Percentiles rank a stretch among this genome's conserved stretches.
Evolutionary conservation across 2,329 filamentous ascomycete genomes (phyloP).

Genomic region (Coniella lustricola): DNA sequence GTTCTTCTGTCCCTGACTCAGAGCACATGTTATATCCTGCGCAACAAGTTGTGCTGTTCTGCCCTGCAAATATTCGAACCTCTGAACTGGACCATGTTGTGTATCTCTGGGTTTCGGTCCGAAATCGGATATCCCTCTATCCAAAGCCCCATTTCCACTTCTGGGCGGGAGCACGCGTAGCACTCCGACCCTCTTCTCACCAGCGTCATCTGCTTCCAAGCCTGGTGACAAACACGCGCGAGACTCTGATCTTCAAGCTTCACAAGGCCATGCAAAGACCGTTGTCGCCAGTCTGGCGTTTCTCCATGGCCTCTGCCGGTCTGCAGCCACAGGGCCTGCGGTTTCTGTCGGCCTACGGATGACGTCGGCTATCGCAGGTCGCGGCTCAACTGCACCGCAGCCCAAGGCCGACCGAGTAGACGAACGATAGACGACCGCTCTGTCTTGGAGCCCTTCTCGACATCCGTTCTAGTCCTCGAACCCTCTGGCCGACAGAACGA

Average conservation of each 20-base stretch:
- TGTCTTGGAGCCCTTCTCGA: too few relatives aligned
- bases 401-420: background rate
- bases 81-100: background rate
- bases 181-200: background rate
- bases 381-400: slow-evolving; percentile 1
- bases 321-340: slow-evolving; percentile 1
- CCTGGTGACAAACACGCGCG: too few relatives aligned
- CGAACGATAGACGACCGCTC: background rate
- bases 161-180: too few relatives aligned
- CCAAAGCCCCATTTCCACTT: background rate
- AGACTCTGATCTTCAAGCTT: background rate
- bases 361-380: slow-evolving; percentile 1
- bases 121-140: background rate
- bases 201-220: background rate
- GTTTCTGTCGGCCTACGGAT: slow-evolving; percentile 15
- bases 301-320: background rate
- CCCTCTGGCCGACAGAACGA: too few relatives aligned
- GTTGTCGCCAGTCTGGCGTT: too few relatives aligned
- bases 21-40: too few relatives aligned
- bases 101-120: background rate
- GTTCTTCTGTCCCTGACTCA: too few relatives aligned
- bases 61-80: too few relatives aligned
- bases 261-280: too few relatives aligned
- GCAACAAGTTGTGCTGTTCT: too few relatives aligned
- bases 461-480: too few relatives aligned